Evolutionary conservation across 768 basidiomycete genomes (phyloP).

Genomic region (Tricholoma bakamatsutake): DNA sequence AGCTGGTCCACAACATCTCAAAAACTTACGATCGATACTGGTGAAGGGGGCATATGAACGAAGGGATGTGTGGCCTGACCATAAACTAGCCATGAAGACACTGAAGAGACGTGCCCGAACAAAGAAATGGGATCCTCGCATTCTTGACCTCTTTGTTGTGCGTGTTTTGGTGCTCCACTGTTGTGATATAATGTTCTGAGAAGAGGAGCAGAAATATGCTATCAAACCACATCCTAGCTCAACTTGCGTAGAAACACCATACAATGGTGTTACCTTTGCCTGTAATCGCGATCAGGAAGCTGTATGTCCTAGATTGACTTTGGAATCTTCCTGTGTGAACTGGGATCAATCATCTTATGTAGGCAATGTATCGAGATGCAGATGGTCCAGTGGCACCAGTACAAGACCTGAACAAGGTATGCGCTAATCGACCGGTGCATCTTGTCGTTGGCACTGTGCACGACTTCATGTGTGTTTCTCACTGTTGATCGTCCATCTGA

Average conservation of each 20-base stretch:
- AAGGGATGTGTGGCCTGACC: conserved; percentile 45
- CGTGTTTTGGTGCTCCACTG: conserved; percentile 14
- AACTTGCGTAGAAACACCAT: conserved; percentile 24
- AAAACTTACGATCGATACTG: conserved; percentile 33
- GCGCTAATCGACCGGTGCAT: conserved; percentile 40
- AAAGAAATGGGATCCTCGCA: conserved; percentile 45
- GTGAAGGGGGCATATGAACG: conserved; percentile 45
- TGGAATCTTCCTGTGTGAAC: background rate
- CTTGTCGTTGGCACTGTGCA: conserved; percentile 44
- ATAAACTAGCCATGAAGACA: conserved; percentile 32
- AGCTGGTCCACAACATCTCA: conserved; percentile 36
- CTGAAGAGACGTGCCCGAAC: conserved; percentile 30
- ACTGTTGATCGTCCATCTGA: background rate
- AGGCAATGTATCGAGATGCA: conserved; percentile 62
- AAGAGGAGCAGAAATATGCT: conserved; percentile 36
- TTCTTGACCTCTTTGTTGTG: conserved; percentile 50
- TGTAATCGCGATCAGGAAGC: conserved; percentile 61
- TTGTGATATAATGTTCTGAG: background rate
- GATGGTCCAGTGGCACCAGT: conserved; percentile 52
- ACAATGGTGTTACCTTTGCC: conserved; percentile 41
- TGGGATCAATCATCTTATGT: background rate
- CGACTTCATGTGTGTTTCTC: conserved; percentile 52
- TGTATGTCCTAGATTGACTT: conserved; percentile 27
- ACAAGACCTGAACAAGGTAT: conserved; percentile 34
- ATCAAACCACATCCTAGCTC: conserved; percentile 32